Conservation (phyloP, 192 early-diverging fungal genomes). For the Linderina pennispora region DNA sequence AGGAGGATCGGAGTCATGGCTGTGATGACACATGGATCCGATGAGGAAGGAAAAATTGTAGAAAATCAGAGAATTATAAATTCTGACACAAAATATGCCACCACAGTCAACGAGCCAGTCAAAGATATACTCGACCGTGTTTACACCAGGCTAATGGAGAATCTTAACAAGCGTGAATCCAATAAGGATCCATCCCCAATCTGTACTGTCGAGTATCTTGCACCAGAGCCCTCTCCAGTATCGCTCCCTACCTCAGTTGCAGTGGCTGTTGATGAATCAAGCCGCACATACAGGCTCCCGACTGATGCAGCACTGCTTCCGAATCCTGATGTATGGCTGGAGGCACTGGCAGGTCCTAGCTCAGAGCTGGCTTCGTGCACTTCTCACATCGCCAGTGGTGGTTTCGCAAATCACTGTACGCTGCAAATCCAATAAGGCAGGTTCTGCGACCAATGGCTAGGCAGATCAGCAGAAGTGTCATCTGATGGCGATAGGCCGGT, state of each 20-base stretch:
- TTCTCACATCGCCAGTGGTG: conserved; percentile 63
- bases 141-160: background rate
- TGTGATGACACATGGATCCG: too few relatives aligned
- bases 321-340: conserved; percentile 51
- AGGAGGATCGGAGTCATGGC: too few relatives aligned
- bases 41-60: too few relatives aligned
- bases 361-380: conserved; percentile 79
- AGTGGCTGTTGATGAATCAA: background rate
- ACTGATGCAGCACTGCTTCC: conserved; percentile 2
- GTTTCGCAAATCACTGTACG: conserved; percentile 60
- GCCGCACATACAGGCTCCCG: conserved; percentile 8
- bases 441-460: conserved; percentile 55
- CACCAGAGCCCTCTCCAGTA: background rate
- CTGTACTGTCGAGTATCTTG: conserved; percentile 81
- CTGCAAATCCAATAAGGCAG: conserved; percentile 52
- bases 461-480: conserved; percentile 33
- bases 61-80: too few relatives aligned
- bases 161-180: too few relatives aligned
- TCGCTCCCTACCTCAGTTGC: background rate
- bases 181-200: too few relatives aligned
- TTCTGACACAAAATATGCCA: too few relatives aligned
- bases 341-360: conserved; percentile 58
- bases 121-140: background rate
- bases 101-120: background rate
- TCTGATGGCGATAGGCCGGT: background rate